A percentile compares a stretch with the other conserved stretches of the same genome.
These are phyloP conservation scores for Melaleuca alternifolia DNA, from an alignment of 345 rosid species.

Conservation along the genomic window DNA sequence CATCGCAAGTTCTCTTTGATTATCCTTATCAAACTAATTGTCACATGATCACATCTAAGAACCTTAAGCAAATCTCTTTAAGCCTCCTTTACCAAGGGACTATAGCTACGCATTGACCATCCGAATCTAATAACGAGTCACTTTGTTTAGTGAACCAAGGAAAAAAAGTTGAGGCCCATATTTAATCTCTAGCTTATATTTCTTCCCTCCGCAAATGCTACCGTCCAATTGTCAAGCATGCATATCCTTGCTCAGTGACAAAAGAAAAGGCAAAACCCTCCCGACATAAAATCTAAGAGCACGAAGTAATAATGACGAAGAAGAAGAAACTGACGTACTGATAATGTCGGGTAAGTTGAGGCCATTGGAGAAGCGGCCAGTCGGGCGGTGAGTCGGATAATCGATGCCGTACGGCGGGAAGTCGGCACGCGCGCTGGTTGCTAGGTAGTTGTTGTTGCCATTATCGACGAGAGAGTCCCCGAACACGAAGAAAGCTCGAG, in stretches of 20 bases:
- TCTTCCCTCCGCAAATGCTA: no score
- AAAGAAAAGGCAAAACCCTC: background rate
- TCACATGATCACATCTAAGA: background rate
- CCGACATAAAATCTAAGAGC: background rate
- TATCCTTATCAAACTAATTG: background rate
- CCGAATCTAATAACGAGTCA: background rate
- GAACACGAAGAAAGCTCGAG: constrained; percentile 20
- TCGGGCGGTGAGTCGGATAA: constrained; percentile 34
- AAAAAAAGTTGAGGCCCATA: background rate
- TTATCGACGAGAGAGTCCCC: constrained; percentile 48
- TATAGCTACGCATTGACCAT: background rate
- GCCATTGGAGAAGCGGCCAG: constrained; percentile 52
- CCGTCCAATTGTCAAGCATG: background rate
- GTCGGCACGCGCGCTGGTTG: constrained; percentile 41
- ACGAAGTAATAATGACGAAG: background rate
- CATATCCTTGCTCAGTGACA: background rate
- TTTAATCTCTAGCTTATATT: no score
- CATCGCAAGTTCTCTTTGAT: background rate
- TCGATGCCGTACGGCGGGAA: constrained; percentile 42
- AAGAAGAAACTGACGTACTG: constrained; percentile 5
- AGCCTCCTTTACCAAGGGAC: background rate
- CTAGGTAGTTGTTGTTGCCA: constrained; percentile 51
- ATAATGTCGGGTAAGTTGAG: constrained; percentile 42
- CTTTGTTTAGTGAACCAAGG: background rate
- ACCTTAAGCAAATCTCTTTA: background rate